These are phyloP conservation scores for Aegilops umbellulata DNA, from an alignment of 176 grass and related monocot species.

Conservation along the genomic window DNA sequence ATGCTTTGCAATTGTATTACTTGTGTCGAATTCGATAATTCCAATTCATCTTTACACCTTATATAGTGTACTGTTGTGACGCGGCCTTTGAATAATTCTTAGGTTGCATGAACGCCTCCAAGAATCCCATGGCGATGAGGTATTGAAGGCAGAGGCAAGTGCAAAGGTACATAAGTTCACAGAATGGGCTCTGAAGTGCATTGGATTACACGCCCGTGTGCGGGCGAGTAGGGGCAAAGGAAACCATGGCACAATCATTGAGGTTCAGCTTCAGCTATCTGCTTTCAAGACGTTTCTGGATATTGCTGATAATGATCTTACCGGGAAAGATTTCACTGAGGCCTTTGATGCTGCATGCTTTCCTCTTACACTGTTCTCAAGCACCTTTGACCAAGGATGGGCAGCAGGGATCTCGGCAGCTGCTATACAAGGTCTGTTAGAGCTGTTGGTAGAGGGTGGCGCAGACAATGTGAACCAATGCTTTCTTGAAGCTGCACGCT, in stretches of 20 bases:
- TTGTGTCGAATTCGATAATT: not conserved
- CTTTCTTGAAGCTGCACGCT: constrained; percentile 94
- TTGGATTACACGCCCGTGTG: constrained; percentile 62
- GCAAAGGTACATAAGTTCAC: constrained; percentile 94
- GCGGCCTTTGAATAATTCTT: not conserved
- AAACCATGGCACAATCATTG: constrained; percentile 70
- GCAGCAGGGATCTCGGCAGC: constrained; percentile 66
- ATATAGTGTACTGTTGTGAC: not conserved
- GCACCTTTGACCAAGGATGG: constrained; percentile 81
- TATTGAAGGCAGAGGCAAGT: constrained; percentile 86
- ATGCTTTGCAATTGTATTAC: not conserved
- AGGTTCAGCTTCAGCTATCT: constrained; percentile 76
- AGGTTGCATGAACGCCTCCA: constrained; percentile 88
- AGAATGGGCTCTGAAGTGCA: constrained; percentile 95
- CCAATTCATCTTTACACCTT: not conserved
- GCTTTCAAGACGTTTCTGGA: constrained; percentile 95
- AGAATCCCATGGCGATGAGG: constrained; percentile 91
- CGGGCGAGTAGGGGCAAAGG: constrained; percentile 50
- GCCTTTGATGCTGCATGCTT: constrained; percentile 99
- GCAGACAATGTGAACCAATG: constrained; percentile 99
- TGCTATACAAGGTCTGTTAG: constrained; percentile 79
- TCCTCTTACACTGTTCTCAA: constrained; percentile 92
- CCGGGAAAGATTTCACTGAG: constrained; percentile 95
- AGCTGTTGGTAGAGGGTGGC: constrained; percentile 91
- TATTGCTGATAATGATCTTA: constrained; percentile 84